Percentiles rank a stretch among this genome's conserved stretches.
Evolutionary conservation across 176 grass and related monocot species (phyloP).

Genomic region (Avena sativa): DNA sequence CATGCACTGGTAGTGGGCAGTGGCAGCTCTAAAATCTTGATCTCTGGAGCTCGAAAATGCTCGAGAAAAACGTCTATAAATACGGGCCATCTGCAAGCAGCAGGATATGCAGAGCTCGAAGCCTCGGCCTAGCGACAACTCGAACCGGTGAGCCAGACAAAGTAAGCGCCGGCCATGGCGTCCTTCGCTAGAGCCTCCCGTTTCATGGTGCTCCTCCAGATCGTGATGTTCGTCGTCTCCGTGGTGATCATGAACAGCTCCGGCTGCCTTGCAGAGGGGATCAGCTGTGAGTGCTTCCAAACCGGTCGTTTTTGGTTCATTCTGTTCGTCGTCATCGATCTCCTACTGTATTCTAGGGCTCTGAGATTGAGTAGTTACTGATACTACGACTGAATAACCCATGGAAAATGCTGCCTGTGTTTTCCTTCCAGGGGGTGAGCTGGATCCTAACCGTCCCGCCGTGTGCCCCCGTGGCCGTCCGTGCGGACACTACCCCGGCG

Average conservation of each 20-base stretch:
- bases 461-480: background rate
- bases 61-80: background rate
- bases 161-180: background rate
- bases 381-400: background rate
- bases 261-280: background rate
- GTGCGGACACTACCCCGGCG: background rate
- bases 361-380: background rate
- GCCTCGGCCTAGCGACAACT: background rate
- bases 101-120: background rate
- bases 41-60: background rate
- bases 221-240: constrained; percentile 13
- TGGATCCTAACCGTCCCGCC: background rate
- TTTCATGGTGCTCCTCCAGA: constrained; percentile 35
- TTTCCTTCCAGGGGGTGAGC: background rate
- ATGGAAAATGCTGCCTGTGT: background rate
- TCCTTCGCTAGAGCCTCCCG: background rate
- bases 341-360: too few relatives aligned
- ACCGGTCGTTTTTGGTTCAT: too few relatives aligned
- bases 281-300: too few relatives aligned
- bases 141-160: too few relatives aligned
- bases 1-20: too few relatives aligned
- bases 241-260: constrained; percentile 5
- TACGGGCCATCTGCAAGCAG: background rate
- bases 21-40: background rate
- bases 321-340: too few relatives aligned